phyloP scores from a whole-genome alignment of 192 early-diverging fungal genomes.

The Backusella liffmaniae region DNA sequence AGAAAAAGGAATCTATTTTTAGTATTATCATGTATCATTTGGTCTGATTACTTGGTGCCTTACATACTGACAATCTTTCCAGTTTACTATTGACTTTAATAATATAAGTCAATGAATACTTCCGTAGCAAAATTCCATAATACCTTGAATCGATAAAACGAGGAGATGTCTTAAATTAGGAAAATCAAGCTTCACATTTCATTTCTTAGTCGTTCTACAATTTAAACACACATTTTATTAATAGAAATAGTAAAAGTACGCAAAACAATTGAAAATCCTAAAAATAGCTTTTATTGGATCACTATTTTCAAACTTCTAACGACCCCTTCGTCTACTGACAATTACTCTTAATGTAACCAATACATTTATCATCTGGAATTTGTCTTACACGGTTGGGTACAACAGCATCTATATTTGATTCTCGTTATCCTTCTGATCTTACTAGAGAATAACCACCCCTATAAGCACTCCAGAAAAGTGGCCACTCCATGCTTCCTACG shows the following conservation, averaged over 20 bases:
- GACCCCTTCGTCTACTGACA: constrained; percentile 52
- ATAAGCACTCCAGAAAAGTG: constrained; percentile 58
- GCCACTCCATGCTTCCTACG: constrained; percentile 46
- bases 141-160: too few species aligned
- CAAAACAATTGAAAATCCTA: neutral
- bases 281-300: constrained; percentile 15
- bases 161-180: too few species aligned
- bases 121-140: neutral
- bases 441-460: constrained; percentile 48
- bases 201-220: constrained; percentile 22
- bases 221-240: constrained; percentile 19
- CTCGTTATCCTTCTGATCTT: constrained; percentile 39
- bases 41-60: constrained; percentile 19
- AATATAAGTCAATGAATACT: constrained; percentile 8
- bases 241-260: constrained; percentile 35
- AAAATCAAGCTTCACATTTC: constrained; percentile 23
- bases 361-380: constrained; percentile 21
- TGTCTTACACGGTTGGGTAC: neutral
- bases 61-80: too few species aligned
- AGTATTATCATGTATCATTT: constrained; percentile 46
- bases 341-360: constrained; percentile 55
- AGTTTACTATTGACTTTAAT: too few species aligned
- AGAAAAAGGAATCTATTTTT: constrained; percentile 50
- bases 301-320: constrained; percentile 33
- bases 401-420: too few species aligned